These are phyloP conservation scores for Candida sphagnicola DNA, from an alignment of 805 yeast genomes.

Conservation along the genomic window DNA sequence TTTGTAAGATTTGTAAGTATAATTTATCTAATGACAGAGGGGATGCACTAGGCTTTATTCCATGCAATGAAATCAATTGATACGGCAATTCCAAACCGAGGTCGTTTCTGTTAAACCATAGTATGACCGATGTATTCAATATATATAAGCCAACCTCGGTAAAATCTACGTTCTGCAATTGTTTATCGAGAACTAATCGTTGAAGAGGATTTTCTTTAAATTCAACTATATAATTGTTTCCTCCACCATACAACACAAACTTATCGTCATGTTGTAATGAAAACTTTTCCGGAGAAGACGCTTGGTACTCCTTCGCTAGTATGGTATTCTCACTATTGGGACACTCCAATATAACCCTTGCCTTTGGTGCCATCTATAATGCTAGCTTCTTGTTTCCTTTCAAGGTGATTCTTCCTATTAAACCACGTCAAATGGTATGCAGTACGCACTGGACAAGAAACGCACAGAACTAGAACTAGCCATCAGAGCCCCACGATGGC, in stretches of 20 bases:
- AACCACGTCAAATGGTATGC: no score
- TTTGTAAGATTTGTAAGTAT: slow-evolving; percentile 29
- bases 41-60: slow-evolving; percentile 17
- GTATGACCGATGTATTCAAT: slow-evolving; percentile 28
- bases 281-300: slow-evolving; percentile 37
- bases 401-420: no score
- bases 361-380: slow-evolving; percentile 6
- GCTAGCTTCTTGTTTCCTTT: no score
- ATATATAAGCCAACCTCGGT: slow-evolving; percentile 23
- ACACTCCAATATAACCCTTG: slow-evolving; percentile 12
- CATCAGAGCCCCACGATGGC: no score
- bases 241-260: slow-evolving; percentile 39
- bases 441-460: no score
- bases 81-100: slow-evolving; percentile 34
- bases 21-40: slow-evolving; percentile 9
- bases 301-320: slow-evolving; percentile 24
- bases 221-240: slow-evolving; percentile 11
- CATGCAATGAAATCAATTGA: slow-evolving; percentile 30
- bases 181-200: slow-evolving; percentile 1
- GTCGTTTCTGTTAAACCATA: slow-evolving; percentile 21
- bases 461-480: no score
- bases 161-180: slow-evolving; percentile 6
- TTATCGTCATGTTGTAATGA: slow-evolving; percentile 34
- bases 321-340: slow-evolving; percentile 43
- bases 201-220: slow-evolving; percentile 2